These are phyloP conservation scores for Thalassiosira ordinaria DNA, from an alignment of 352 stramenopile species.

Conservation along the genomic window DNA sequence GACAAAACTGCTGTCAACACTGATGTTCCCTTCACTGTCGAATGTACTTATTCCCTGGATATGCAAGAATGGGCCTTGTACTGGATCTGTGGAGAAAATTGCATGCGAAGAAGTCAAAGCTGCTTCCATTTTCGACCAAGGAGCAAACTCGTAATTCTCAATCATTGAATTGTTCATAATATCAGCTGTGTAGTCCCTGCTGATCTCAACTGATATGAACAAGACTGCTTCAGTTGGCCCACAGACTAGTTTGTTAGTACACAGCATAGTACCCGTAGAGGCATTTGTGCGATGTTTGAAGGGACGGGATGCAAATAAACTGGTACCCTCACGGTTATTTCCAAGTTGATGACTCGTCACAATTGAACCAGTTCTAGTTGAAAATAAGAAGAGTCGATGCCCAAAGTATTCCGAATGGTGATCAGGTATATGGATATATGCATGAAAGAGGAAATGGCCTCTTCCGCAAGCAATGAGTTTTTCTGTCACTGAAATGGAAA, in stretches of 20 bases:
- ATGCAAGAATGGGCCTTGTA: neutral
- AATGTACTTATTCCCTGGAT: neutral
- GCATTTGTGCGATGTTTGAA: neutral
- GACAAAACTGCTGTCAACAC: neutral
- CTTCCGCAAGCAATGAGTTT: slow-evolving; percentile 66
- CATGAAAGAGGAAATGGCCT: slow-evolving; percentile 68
- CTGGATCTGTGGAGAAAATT: slow-evolving; percentile 16
- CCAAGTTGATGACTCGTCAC: slow-evolving; percentile 38
- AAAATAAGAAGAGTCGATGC: slow-evolving; percentile 69
- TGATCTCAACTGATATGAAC: slow-evolving; percentile 19
- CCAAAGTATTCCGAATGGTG: neutral
- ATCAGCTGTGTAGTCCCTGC: slow-evolving; percentile 10
- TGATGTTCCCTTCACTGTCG: neutral
- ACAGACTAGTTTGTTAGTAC: slow-evolving; percentile 32
- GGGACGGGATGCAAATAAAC: slow-evolving; percentile 36
- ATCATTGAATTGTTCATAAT: slow-evolving; percentile 22
- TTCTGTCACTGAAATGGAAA: slow-evolving; percentile 51
- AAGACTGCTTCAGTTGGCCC: neutral
- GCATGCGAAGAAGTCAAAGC: slow-evolving; percentile 28
- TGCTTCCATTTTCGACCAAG: slow-evolving; percentile 2
- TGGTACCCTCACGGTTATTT: neutral
- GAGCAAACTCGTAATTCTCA: slow-evolving; percentile 6
- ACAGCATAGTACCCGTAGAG: neutral
- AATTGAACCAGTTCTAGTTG: slow-evolving; percentile 61
- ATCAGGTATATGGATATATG: slow-evolving; percentile 62